Evolutionary conservation across 2,329 filamentous ascomycete genomes (phyloP).

Genomic region (Xylaria sp.): DNA sequence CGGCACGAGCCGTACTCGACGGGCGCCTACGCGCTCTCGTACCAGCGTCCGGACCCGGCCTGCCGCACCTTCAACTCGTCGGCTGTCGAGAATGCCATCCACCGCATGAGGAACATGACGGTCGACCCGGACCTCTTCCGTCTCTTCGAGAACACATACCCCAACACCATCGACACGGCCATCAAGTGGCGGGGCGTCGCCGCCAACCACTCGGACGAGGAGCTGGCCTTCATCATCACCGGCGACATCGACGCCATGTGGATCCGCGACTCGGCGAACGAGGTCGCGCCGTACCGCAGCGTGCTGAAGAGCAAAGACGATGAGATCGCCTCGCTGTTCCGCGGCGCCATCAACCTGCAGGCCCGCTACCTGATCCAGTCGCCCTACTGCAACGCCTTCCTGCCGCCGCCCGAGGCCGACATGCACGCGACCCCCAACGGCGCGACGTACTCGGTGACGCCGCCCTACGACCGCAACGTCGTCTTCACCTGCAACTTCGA

Average conservation of each 20-base stretch:
- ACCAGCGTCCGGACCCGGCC: slow-evolving; percentile 67
- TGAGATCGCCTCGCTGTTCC: slow-evolving; percentile 74
- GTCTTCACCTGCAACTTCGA: slow-evolving; percentile 98
- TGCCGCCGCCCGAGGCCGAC: slow-evolving; percentile 81
- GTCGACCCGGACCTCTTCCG: slow-evolving; percentile 74
- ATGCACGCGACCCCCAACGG: slow-evolving; percentile 68
- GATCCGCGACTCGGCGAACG: slow-evolving; percentile 84
- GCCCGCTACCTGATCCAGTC: slow-evolving; percentile 73
- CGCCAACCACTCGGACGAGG: slow-evolving; percentile 56
- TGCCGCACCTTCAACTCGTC: slow-evolving; percentile 80
- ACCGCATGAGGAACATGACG: slow-evolving; percentile 54
- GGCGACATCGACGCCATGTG: slow-evolving; percentile 90
- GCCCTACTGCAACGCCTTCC: slow-evolving; percentile 92
- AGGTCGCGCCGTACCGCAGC: slow-evolving; percentile 75
- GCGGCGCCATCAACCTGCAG: slow-evolving; percentile 78
- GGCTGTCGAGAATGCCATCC: slow-evolving; percentile 76
- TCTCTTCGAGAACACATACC: slow-evolving; percentile 85
- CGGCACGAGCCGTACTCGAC: slow-evolving; percentile 49
- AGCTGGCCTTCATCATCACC: slow-evolving; percentile 81
- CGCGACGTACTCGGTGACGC: slow-evolving; percentile 68
- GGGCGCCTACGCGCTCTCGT: slow-evolving; percentile 50
- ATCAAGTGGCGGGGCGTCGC: slow-evolving; percentile 78
- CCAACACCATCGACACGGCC: slow-evolving; percentile 85
- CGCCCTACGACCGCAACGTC: slow-evolving; percentile 72
- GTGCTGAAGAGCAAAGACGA: slow-evolving; percentile 67